Evolutionary conservation across 345 rosid genomes (phyloP), one percentile per base, ranked within the genome.

Genomic region (Cardiospermum halicacabum): DNA sequence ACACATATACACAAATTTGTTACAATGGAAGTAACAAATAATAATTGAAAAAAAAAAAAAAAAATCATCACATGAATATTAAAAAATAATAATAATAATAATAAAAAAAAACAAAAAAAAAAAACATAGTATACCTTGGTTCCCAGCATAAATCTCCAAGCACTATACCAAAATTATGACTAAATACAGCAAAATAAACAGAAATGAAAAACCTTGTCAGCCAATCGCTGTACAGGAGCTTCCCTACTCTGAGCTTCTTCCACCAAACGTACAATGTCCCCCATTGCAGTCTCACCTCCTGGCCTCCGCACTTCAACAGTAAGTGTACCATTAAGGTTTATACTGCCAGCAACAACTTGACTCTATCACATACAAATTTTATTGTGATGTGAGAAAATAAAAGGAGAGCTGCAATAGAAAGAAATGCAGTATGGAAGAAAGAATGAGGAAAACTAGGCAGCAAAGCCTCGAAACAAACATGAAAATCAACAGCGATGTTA

Each of bases 181-280:
- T 18, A 30, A n/a, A 57, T 12, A 65, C 51, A 47, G 27, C 3
- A 48, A 8, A 61, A 65, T 58, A 65, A 39, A 51, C 54, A 69
- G 75, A 70, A 40, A 56, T 66, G n/a, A 70, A 58, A 55, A 61
- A 90, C 97, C 98, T 93, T 88, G 77, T 93, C 98, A 71, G 94
- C 98, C 72, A 93, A 79, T 53, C 81, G 88, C 72, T 90, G 97
- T 53, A 93, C 94, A 45, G 96, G 98, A 67, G 97, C 97, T 78
- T 90, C 96, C 81, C 82, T 84, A 69, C 87, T 85, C 72, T 93
- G 98, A 30, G 98, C 98, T 77, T 93, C 98, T 82, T 93, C 98
- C 66, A 93, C 98, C 75, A 93, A 65, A 53, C 91, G 92, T 74
- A 90, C 85, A 70, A 93, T 90, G 78, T 88, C 94, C 58, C 87